Percentiles rank a stretch among this genome's conserved stretches.
Conservation (phyloP, 306 rosid genomes). For the Canavalia ensiformis region DNA sequence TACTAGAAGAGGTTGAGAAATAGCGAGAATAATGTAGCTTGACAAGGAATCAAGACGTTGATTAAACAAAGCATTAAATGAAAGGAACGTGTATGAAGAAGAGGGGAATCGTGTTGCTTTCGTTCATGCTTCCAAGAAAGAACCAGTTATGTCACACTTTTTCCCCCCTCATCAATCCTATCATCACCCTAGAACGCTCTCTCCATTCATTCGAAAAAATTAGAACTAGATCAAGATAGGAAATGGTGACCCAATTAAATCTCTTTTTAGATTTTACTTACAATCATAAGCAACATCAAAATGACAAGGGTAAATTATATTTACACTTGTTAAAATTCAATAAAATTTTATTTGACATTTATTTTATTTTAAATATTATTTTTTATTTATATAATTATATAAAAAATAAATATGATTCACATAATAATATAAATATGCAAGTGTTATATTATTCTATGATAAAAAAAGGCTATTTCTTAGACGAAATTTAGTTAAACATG, state of each 20-base stretch:
- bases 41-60: background rate
- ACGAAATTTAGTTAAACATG: no score
- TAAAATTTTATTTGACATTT: no score
- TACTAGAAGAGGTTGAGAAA: background rate
- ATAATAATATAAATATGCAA: no score
- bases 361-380: no score
- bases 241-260: background rate
- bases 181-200: background rate
- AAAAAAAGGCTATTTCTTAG: no score
- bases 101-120: background rate
- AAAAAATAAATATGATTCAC: no score
- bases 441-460: no score
- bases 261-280: background rate
- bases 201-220: background rate
- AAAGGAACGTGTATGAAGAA: background rate
- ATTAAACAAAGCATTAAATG: background rate
- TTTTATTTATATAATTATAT: no score
- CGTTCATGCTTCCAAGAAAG: slow-evolving; percentile 33
- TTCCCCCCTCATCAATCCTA: no score
- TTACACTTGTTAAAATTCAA: no score
- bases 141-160: background rate
- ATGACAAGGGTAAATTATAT: no score
- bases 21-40: background rate
- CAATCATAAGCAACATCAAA: background rate
- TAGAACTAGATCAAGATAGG: background rate